Evolutionary conservation across 2,329 filamentous ascomycete genomes (phyloP).

Genomic region (Sporothrix euskadiensis): DNA sequence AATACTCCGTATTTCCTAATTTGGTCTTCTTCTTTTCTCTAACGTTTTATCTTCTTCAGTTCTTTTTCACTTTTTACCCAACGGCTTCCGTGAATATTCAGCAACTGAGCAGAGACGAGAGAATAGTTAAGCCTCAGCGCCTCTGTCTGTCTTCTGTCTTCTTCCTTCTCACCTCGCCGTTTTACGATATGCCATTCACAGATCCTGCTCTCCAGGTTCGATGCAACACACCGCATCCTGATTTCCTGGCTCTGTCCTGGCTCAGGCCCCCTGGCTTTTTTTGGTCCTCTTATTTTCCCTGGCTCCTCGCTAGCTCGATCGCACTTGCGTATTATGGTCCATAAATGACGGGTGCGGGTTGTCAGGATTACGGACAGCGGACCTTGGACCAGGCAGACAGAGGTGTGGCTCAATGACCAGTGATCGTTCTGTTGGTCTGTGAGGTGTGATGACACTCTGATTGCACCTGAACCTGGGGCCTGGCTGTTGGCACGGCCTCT

Average conservation of each 20-base stretch:
- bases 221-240: slow-evolving; percentile 8
- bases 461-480: background rate
- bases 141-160: background rate
- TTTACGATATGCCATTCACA: slow-evolving; percentile 22
- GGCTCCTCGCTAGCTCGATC: slow-evolving; percentile 15
- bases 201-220: slow-evolving; percentile 1
- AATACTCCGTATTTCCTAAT: background rate
- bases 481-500: background rate
- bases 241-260: background rate
- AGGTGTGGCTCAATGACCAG: background rate
- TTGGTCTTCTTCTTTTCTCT: background rate
- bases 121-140: background rate
- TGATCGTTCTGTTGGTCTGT: background rate
- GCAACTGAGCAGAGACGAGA: background rate
- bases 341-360: background rate
- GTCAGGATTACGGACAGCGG: background rate
- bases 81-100: background rate
- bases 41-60: background rate
- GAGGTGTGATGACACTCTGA: background rate
- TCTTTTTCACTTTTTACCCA: no score
- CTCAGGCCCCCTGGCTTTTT: background rate
- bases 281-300: background rate
- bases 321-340: background rate
- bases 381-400: background rate
- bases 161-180: background rate